These are phyloP conservation scores for Lodderomyces orthopsilosis DNA, from an alignment of 1,139 yeast species.

Conservation along the genomic window DNA sequence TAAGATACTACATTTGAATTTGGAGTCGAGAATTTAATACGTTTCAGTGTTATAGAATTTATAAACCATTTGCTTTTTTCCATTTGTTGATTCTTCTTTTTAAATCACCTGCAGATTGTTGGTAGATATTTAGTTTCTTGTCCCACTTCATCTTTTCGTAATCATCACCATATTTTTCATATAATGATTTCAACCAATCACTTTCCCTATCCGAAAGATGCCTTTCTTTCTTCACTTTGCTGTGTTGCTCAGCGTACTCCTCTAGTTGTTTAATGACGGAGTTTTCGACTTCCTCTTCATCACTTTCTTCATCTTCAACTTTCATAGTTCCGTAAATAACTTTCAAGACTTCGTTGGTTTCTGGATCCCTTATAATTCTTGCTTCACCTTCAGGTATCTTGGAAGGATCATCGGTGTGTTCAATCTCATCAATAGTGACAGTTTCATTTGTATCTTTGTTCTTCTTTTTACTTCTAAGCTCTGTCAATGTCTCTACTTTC, in stretches of 20 bases:
- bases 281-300: constrained; percentile 26
- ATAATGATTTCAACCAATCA: constrained; percentile 65
- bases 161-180: constrained; percentile 82
- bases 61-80: constrained; percentile 45
- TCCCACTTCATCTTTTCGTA: constrained; percentile 92
- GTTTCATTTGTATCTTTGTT: constrained; percentile 19
- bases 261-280: constrained; percentile 68
- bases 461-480: constrained; percentile 23
- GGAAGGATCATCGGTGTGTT: constrained; percentile 48
- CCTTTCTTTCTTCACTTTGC: constrained; percentile 48
- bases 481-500: constrained; percentile 40
- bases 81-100: constrained; percentile 65
- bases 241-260: constrained; percentile 55
- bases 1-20: constrained; percentile 37
- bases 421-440: constrained; percentile 37
- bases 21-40: constrained; percentile 29
- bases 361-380: constrained; percentile 66
- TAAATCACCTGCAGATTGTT: constrained; percentile 83
- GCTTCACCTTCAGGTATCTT: constrained; percentile 80
- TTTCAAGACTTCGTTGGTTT: constrained; percentile 63
- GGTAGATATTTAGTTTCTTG: constrained; percentile 74
- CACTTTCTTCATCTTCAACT: constrained; percentile 15
- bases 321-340: constrained; percentile 70
- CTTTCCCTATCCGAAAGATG: constrained; percentile 68
- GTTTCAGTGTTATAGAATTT: neutral